Evolutionary conservation across 352 stramenopile species (phyloP).

Genomic region (Thalassiosira livingstoniorum): DNA sequence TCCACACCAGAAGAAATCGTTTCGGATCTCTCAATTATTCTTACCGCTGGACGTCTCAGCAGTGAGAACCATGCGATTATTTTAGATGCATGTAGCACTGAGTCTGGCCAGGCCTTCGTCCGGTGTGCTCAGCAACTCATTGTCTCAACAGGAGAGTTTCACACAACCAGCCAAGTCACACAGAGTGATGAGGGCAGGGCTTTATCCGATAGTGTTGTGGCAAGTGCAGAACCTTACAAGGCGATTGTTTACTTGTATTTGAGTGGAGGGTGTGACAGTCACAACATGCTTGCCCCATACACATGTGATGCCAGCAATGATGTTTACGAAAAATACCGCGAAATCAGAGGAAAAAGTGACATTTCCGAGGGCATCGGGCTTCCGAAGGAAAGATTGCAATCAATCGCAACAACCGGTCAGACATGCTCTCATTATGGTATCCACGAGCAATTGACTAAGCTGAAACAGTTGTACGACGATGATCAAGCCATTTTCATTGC

Average conservation of each 20-base stretch:
- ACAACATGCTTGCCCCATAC: conserved; percentile 75
- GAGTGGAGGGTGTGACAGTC: conserved; percentile 69
- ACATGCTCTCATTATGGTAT: conserved; percentile 75
- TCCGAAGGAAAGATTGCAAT: conserved; percentile 20
- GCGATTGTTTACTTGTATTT: conserved; percentile 79
- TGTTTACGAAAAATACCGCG: conserved; percentile 56
- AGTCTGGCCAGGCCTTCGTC: conserved; percentile 36
- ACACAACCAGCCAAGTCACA: conserved; percentile 62
- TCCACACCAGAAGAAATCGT: conserved; percentile 24
- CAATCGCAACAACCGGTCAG: conserved; percentile 54
- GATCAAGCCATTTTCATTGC: conserved; percentile 71
- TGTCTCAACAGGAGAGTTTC: conserved; percentile 72
- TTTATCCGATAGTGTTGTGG: neutral
- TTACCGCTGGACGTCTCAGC: conserved; percentile 70
- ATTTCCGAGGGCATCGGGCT: conserved; percentile 49
- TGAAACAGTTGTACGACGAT: conserved; percentile 72
- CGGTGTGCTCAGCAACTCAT: conserved; percentile 68
- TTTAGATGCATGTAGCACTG: conserved; percentile 40
- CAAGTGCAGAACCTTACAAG: conserved; percentile 66
- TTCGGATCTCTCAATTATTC: conserved; percentile 65
- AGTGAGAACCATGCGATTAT: conserved; percentile 50
- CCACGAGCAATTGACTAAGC: conserved; percentile 59
- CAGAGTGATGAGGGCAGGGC: conserved; percentile 51
- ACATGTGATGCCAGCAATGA: conserved; percentile 64
- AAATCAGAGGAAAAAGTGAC: conserved; percentile 52